Evolutionary conservation across 208 protist genomes (phyloP).

Genomic region (Angomonas desouzai): DNA sequence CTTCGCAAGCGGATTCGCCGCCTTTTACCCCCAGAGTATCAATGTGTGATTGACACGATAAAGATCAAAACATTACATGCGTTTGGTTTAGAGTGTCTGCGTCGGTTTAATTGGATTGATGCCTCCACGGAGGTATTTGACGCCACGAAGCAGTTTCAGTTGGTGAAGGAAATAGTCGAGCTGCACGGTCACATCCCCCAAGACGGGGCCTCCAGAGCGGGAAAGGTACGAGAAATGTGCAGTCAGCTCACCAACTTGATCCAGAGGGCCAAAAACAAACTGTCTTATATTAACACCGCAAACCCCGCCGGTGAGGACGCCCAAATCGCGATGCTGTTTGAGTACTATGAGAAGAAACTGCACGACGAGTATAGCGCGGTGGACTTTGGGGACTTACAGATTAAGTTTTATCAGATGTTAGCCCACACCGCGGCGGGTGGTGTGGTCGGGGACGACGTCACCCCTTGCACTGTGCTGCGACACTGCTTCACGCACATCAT

Average conservation of each 20-base stretch:
- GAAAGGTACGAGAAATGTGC: conserved; percentile 56
- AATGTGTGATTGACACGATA: conserved; percentile 15
- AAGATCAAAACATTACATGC: conserved; percentile 85
- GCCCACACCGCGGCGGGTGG: background rate
- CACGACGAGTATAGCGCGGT: conserved; percentile 66
- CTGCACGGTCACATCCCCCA: conserved; percentile 20
- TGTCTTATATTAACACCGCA: conserved; percentile 35
- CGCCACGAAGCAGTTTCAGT: conserved; percentile 39
- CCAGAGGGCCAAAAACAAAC: conserved; percentile 47
- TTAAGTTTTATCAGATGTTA: conserved; percentile 67
- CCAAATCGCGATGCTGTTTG: conserved; percentile 67
- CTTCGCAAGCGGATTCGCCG: conserved; percentile 60
- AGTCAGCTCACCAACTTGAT: conserved; percentile 56
- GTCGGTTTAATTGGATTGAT: conserved; percentile 49
- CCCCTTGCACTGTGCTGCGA: conserved; percentile 37
- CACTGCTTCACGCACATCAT: conserved; percentile 76
- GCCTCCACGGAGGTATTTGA: conserved; percentile 56
- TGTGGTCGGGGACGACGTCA: background rate
- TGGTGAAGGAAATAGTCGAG: conserved; percentile 56
- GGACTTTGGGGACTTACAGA: conserved; percentile 85
- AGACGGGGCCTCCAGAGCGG: conserved; percentile 6
- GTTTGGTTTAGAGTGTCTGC: conserved; percentile 79
- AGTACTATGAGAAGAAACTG: conserved; percentile 58
- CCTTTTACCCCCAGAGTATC: conserved; percentile 28
- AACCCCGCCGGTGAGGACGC: conserved; percentile 27